These are phyloP conservation scores for Silene vulgaris DNA, from an alignment of 179 eudicot species.

Conservation along the genomic window DNA sequence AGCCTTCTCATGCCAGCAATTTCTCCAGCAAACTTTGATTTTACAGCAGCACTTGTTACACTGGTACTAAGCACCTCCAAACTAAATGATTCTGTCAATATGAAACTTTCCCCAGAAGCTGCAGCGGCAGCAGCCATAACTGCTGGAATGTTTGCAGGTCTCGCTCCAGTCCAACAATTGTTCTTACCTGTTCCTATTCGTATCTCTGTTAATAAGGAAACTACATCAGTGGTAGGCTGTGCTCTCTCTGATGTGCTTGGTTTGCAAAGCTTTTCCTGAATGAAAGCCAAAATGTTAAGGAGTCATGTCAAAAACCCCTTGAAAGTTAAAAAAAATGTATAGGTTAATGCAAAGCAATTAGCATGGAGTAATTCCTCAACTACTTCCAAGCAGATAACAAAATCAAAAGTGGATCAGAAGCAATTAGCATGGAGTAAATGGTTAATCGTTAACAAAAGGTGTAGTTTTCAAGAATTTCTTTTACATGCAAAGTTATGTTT, in stretches of 20 bases:
- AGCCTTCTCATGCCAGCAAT: slow-evolving; percentile 97
- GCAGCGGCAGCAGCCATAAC: slow-evolving; percentile 99
- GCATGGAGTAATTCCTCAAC: neutral
- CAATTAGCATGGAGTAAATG: neutral
- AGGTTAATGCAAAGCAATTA: neutral
- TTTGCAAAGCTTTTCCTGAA: slow-evolving; percentile 93
- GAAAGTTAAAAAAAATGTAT: neutral
- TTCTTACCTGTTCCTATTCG: slow-evolving; percentile 88
- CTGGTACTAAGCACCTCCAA: slow-evolving; percentile 94
- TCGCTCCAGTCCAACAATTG: slow-evolving; percentile 79
- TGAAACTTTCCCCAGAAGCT: slow-evolving; percentile 88
- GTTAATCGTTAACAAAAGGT: neutral
- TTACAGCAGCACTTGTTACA: slow-evolving; percentile 87
- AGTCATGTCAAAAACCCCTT: slow-evolving; percentile 8
- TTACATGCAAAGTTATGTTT: neutral
- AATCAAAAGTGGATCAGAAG: neutral
- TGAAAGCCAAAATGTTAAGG: slow-evolving; percentile 8
- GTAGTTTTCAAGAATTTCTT: neutral
- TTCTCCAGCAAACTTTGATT: slow-evolving; percentile 94
- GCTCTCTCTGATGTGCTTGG: slow-evolving; percentile 73
- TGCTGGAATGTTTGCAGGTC: slow-evolving; percentile 96
- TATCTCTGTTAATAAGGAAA: slow-evolving; percentile 90
- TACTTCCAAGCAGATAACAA: slow-evolving; percentile 14
- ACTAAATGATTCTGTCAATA: slow-evolving; percentile 73
- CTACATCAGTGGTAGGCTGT: slow-evolving; percentile 86